Evolutionary conservation across 1,284 basidiomycete genomes (phyloP).

Genomic region (Singerocomus inundabilis): DNA sequence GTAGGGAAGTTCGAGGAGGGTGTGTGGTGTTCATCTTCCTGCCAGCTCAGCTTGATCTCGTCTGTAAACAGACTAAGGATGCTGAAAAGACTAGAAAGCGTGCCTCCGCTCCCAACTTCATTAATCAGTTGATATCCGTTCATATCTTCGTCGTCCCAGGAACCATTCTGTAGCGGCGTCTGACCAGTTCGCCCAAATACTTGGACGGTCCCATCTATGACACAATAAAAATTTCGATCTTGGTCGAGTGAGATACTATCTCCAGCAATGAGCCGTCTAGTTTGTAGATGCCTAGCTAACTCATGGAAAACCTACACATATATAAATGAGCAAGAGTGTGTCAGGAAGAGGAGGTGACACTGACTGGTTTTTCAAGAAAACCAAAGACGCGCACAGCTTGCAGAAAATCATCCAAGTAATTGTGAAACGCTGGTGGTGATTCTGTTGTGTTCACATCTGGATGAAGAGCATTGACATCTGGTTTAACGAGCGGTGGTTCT

Average conservation of each 20-base stretch:
- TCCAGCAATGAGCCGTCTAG: constrained; percentile 86
- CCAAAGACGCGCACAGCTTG: constrained; percentile 94
- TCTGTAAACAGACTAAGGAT: constrained; percentile 97
- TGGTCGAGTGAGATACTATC: constrained; percentile 88
- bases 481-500: constrained; percentile 79
- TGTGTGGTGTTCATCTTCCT: constrained; percentile 48
- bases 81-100: constrained; percentile 92
- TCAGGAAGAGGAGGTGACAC: constrained; percentile 22
- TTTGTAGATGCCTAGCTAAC: constrained; percentile 89
- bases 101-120: constrained; percentile 93
- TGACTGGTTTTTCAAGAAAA: constrained; percentile 90
- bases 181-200: constrained; percentile 75
- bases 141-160: constrained; percentile 82
- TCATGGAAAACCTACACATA: constrained; percentile 84
- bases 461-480: constrained; percentile 78
- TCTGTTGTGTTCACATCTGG: constrained; percentile 81
- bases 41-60: constrained; percentile 92
- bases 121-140: constrained; percentile 94
- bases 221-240: constrained; percentile 94
- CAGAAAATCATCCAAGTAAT: constrained; percentile 93
- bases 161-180: constrained; percentile 46
- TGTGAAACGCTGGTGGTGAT: constrained; percentile 79
- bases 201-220: constrained; percentile 88
- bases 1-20: constrained; percentile 23
- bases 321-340: not conserved